Conservation (phyloP, 2,329 filamentous ascomycete species). For the Colletotrichum tropicicola region DNA sequence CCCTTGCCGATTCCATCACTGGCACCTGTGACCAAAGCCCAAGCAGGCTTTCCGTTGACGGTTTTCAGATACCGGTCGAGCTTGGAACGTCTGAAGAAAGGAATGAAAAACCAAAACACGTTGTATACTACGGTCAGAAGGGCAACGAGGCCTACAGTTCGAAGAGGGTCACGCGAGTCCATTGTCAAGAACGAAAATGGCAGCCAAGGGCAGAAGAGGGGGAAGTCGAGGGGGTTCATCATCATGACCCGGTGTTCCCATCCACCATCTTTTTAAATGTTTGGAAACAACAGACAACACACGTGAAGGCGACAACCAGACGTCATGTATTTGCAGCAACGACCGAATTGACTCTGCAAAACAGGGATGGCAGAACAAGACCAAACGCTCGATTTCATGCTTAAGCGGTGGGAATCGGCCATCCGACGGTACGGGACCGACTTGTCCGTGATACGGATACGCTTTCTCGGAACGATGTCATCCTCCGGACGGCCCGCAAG, state of each 20-base stretch:
- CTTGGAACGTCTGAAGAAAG: slow-evolving; percentile 11
- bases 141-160: not conserved
- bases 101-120: slow-evolving; percentile 10
- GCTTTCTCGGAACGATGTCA: not conserved
- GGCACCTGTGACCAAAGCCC: slow-evolving; percentile 62
- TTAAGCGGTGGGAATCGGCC: not conserved
- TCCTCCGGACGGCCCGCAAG: not conserved
- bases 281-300: not conserved
- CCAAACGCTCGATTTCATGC: slow-evolving; percentile 19
- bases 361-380: slow-evolving; percentile 17
- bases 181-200: too few relatives aligned
- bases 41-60: slow-evolving; percentile 37
- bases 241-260: too few relatives aligned
- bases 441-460: slow-evolving; percentile 17
- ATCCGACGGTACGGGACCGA: slow-evolving; percentile 5
- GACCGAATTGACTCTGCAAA: not conserved
- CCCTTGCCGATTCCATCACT: slow-evolving; percentile 63
- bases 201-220: too few relatives aligned
- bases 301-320: not conserved
- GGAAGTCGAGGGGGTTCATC: too few relatives aligned
- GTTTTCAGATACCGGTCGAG: slow-evolving; percentile 35
- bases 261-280: not conserved
- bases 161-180: not conserved
- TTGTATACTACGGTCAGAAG: slow-evolving; percentile 8
- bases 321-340: slow-evolving; percentile 5